Evolutionary conservation across 192 early-diverging fungal species (phyloP), one percentile per base, ranked within the genome.

Genomic region (Coemansia aciculifera): DNA sequence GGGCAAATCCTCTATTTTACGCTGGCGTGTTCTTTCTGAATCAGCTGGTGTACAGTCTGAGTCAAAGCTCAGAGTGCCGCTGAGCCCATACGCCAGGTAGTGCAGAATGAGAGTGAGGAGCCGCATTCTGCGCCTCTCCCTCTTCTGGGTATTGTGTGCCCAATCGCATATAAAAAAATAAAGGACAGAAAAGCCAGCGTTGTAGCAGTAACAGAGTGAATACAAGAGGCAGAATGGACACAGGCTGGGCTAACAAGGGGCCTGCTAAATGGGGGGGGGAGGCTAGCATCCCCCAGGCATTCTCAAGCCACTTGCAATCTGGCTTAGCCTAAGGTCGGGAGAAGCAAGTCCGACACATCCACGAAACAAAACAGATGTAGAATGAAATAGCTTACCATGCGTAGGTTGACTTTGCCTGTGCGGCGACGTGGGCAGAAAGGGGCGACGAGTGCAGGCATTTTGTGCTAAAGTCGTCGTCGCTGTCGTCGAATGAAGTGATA

Each of bases 401-500:
- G 37, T 67, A 83, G 67, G 77, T 66, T 37, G 75, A 66, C 59
- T 83, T 83, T 66, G 80, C 70, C 63, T 74, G 75, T 13, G 72
- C 80, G 42, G 77, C 80, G 42, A 83, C 80, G 46, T 83, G 80
- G n/a, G 66, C 75, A 6, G 80, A 77, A 32, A 83, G 63, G 40
- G 75, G 36, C 72, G 68, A 62, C 46, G 63, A n/a, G 65, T 46
- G 56, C 42, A 67, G 10, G 67, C 34, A 61, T 32, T 49, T 68
- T 61, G 34, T 44, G 40, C 32, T 44, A 39, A 34, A 38, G 49
- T 61, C 57, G 62, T 44, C 66, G 48, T 64, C 68, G 66, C 49
- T 23, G 48, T 81, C 78, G 11, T 60, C 59, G 36, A 19, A 39
- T 19, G 70, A 72, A 29, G 75, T 83, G 27, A 83, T 66, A 31